Conservation (phyloP, 768 basidiomycete genomes). For the Psilocybe sp. region DNA sequence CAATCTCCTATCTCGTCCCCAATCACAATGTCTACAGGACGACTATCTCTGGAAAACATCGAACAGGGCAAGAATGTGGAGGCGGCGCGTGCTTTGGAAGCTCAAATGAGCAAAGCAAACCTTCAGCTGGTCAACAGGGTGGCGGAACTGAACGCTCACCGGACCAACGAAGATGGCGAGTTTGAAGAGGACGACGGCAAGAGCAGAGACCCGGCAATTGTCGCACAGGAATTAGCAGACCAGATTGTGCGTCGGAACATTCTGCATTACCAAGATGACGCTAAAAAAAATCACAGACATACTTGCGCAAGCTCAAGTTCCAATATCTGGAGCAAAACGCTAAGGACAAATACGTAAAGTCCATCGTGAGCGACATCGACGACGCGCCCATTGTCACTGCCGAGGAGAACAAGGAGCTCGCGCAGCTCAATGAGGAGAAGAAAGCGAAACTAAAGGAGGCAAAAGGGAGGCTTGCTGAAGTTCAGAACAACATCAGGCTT, state of each 20-base stretch:
- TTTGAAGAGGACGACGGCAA: conserved; percentile 32
- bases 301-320: conserved; percentile 81
- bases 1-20: background rate
- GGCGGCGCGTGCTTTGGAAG: conserved; percentile 30
- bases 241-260: conserved; percentile 50
- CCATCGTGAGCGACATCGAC: conserved; percentile 80
- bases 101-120: conserved; percentile 31
- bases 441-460: conserved; percentile 65
- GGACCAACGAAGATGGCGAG: conserved; percentile 33
- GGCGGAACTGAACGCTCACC: conserved; percentile 32
- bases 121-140: conserved; percentile 36
- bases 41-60: conserved; percentile 20
- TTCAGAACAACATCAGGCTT: conserved; percentile 57
- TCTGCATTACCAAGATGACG: background rate
- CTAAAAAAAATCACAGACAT: conserved; percentile 44
- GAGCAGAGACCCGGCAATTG: conserved; percentile 50
- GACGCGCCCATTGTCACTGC: conserved; percentile 79
- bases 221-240: conserved; percentile 55
- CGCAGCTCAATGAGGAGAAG: conserved; percentile 60
- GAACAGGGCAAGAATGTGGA: conserved; percentile 34
- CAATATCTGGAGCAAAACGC: conserved; percentile 89
- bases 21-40: conserved; percentile 8
- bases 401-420: conserved; percentile 72
- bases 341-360: conserved; percentile 84
- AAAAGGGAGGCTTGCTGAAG: conserved; percentile 61